phyloP scores from a whole-genome alignment of 1,139 yeast genomes.

The Yamadazyma pseudoaaseri region DNA sequence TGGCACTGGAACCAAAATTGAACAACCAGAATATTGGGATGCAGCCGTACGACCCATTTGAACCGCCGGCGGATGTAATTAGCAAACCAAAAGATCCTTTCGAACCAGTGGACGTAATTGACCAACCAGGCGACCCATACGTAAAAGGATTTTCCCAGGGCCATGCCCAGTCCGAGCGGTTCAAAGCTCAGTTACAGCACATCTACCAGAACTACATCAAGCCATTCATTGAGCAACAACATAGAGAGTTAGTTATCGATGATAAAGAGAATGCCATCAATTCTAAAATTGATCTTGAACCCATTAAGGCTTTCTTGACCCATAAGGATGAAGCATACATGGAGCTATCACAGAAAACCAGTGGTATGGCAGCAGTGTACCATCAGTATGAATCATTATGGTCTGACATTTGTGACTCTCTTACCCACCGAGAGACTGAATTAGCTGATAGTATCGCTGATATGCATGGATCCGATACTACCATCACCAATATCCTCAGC shows the following conservation, averaged over 20 bases:
- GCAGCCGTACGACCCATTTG: background rate
- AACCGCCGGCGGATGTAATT: background rate
- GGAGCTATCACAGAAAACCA: conserved; percentile 24
- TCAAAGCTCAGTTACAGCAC: conserved; percentile 22
- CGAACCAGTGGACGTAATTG: background rate
- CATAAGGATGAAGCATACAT: conserved; percentile 30
- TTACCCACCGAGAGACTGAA: conserved; percentile 28
- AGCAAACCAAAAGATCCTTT: conserved; percentile 3
- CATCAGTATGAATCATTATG: conserved; percentile 35
- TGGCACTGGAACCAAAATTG: background rate
- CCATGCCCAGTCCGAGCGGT: conserved; percentile 23
- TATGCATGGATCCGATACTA: conserved; percentile 1
- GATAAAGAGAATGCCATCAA: conserved; percentile 34
- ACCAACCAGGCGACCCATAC: conserved; percentile 19
- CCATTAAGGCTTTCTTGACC: conserved; percentile 28
- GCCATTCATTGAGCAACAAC: conserved; percentile 12
- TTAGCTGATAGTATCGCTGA: conserved; percentile 17
- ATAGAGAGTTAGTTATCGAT: conserved; percentile 19
- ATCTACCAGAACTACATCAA: conserved; percentile 13
- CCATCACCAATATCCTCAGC: conserved; percentile 8
- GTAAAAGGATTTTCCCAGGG: conserved; percentile 39
- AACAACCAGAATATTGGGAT: background rate
- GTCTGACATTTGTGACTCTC: conserved; percentile 33
- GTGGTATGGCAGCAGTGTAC: conserved; percentile 27
- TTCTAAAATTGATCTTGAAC: conserved; percentile 34